Base-by-base conservation (phyloP, 768 basidiomycete genomes). In the Gymnopilus dilepis region DNA sequence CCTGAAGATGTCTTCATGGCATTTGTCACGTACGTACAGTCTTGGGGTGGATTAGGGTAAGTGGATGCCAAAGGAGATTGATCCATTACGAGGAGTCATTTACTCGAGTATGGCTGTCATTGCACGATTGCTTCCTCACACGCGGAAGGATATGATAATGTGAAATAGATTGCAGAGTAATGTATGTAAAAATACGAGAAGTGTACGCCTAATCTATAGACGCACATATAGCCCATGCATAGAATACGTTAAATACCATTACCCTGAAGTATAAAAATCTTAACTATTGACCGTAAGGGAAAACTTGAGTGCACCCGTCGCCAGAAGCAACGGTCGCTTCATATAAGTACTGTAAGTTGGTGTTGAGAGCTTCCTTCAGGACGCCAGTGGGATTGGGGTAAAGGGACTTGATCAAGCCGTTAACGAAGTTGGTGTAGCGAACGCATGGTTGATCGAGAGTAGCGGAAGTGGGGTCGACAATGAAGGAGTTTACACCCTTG, bases 401-500 rank as follows among this genome's bases (percentile, higher is more conserved):
- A 19, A 69, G 42, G 15, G 59, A 53, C 28, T 30, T 59, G 28
- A 69, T 45, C 8, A 61, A 63, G 6, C 38, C 24, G 31, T 67
- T 67, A 21, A 61, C 64, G 43, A 67, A 65, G 28, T 67, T 56
- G 9, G 50, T 59, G 57, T 69, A 69, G 26, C 67, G 50, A 31
- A 56, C 30, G 52, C 68, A 69, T 22, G 47, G 43, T 11, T 50
- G 38, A 1, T 47, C 22, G 15, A 67, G 54, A 28, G 59, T 41
- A 3, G 68, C 63, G 4, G 63, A 65, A 2, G 51, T 61, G 2
- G 65, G 62, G 31, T 65, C 66, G 6, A 52, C 31, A 22, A 60
- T 56, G 34, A 67, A 67, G 38, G 43, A 65, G 41, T 60, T 64
- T 19, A 63, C 61, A 19, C 56, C 57, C 6, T 56, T 57, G 8